phyloP scores from a whole-genome alignment of 306 rosid species.

The Rosa multiflora region DNA sequence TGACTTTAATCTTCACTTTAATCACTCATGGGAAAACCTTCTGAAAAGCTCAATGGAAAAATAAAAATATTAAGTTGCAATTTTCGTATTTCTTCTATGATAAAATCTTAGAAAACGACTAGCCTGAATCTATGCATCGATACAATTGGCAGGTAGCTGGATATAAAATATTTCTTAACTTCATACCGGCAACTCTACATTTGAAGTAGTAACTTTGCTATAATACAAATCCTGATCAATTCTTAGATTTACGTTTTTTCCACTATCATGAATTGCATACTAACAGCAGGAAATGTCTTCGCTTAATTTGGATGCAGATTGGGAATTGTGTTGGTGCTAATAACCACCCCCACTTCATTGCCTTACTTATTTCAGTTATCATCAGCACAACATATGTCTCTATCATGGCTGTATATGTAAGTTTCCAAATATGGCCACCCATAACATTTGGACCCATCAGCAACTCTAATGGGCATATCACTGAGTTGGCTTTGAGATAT shows the following conservation, averaged over 20 bases:
- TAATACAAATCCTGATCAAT: neutral
- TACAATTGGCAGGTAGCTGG: neutral
- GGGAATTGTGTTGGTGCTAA: slow-evolving; percentile 99
- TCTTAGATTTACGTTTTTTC: neutral
- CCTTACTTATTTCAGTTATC: slow-evolving; percentile 83
- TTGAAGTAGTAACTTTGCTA: neutral
- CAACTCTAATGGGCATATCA: slow-evolving; percentile 28
- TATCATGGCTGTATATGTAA: slow-evolving; percentile 54
- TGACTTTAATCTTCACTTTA: neutral
- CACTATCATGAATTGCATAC: slow-evolving; percentile 8
- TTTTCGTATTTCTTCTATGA: neutral
- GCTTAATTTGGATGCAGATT: slow-evolving; percentile 57
- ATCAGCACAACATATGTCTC: slow-evolving; percentile 63
- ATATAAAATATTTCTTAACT: neutral
- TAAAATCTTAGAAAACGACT: neutral
- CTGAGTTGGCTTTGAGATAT: slow-evolving; percentile 28
- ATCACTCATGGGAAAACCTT: neutral
- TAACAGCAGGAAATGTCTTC: slow-evolving; percentile 16
- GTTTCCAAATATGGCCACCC: slow-evolving; percentile 62
- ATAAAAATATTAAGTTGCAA: neutral
- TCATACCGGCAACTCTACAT: neutral
- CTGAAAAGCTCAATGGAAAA: neutral
- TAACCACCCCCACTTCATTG: slow-evolving; percentile 75
- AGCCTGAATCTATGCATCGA: neutral
- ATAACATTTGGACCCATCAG: slow-evolving; percentile 22